These are phyloP conservation scores for Zygnema cylindricum DNA, from an alignment of 139 green algal genomes.

Conservation along the genomic window DNA sequence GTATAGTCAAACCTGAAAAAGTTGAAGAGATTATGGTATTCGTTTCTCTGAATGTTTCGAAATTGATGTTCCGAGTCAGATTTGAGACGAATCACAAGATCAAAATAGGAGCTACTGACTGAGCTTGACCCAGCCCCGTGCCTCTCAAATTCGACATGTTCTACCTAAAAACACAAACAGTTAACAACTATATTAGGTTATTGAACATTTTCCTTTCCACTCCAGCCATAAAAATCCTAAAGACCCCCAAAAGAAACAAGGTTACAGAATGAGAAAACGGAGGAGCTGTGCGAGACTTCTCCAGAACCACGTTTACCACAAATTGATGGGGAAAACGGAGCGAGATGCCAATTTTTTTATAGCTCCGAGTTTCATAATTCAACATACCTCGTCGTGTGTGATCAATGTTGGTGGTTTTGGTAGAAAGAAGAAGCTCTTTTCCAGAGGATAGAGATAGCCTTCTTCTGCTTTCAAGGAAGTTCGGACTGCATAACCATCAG, in stretches of 20 bases:
- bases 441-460: constrained; percentile 92
- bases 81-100: constrained; percentile 83
- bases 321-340: too few relatives aligned
- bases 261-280: too few relatives aligned
- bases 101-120: constrained; percentile 87
- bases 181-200: not conserved
- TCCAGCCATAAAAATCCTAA: too few relatives aligned
- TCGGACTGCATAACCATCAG: constrained; percentile 37
- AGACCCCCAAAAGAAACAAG: too few relatives aligned
- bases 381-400: constrained; percentile 81
- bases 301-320: too few relatives aligned
- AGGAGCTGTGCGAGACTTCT: too few relatives aligned
- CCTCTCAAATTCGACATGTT: constrained; percentile 90
- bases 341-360: too few relatives aligned
- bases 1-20: constrained; percentile 84
- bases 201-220: too few relatives aligned
- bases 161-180: too few relatives aligned
- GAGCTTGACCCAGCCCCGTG: constrained; percentile 70
- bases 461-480: constrained; percentile 74
- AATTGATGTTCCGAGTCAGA: constrained; percentile 77
- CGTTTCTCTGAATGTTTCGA: constrained; percentile 83
- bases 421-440: constrained; percentile 96
- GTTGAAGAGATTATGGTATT: constrained; percentile 91
- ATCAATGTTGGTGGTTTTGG: constrained; percentile 95
- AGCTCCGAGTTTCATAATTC: too few relatives aligned